These are phyloP conservation scores for Xylariales sp. DNA, from an alignment of 2,329 filamentous ascomycete genomes.

Conservation along the genomic window DNA sequence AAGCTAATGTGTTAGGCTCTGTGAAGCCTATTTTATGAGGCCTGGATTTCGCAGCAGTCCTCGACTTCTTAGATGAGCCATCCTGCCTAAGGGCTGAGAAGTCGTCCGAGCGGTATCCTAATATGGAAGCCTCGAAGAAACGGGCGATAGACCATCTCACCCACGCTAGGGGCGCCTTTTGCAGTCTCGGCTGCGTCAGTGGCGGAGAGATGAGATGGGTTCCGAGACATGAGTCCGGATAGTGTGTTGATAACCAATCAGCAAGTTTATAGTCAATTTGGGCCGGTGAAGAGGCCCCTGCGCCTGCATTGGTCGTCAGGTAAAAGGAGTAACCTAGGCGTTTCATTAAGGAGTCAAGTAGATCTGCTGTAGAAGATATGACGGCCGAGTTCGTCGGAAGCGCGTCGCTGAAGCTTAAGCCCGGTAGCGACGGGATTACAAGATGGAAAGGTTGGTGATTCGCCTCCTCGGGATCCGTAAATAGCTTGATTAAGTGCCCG, in stretches of 20 bases:
- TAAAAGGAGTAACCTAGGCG: slow-evolving; percentile 69
- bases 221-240: slow-evolving; percentile 65
- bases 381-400: slow-evolving; percentile 62
- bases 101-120: slow-evolving; percentile 68
- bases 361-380: slow-evolving; percentile 63
- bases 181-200: slow-evolving; percentile 60
- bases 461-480: slow-evolving; percentile 64
- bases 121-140: slow-evolving; percentile 59
- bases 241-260: slow-evolving; percentile 60
- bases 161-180: slow-evolving; percentile 60
- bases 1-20: slow-evolving; percentile 67
- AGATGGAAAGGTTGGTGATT: slow-evolving; percentile 69
- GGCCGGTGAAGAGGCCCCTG: slow-evolving; percentile 58
- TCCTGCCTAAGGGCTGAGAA: slow-evolving; percentile 56
- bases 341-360: slow-evolving; percentile 70
- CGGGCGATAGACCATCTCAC: slow-evolving; percentile 67
- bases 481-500: slow-evolving; percentile 63
- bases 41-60: slow-evolving; percentile 44
- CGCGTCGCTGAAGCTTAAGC: slow-evolving; percentile 74
- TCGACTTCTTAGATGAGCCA: slow-evolving; percentile 36
- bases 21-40: slow-evolving; percentile 49
- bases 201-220: slow-evolving; percentile 71
- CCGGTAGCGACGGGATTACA: slow-evolving; percentile 74
- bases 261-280: slow-evolving; percentile 65
- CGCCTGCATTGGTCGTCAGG: slow-evolving; percentile 66